Percentiles rank a stretch among this genome's conserved stretches.
Conservation (phyloP, 176 grass and related monocot genomes). For the Oryza punctata region DNA sequence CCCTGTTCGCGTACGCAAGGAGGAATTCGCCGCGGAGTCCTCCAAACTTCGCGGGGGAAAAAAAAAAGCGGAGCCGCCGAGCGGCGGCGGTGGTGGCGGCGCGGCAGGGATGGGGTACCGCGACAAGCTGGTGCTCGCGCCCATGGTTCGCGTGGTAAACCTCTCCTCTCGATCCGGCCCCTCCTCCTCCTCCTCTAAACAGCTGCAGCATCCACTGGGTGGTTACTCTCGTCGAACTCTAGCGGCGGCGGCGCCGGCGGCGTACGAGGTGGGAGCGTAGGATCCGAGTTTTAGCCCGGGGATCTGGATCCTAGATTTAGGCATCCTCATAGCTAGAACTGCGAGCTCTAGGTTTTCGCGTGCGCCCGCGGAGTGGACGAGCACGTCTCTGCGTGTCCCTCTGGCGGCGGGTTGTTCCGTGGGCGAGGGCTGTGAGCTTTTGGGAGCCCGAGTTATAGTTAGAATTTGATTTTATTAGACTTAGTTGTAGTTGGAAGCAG, state of each 20-base stretch:
- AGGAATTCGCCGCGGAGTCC: slow-evolving; percentile 8
- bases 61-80: background rate
- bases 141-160: slow-evolving; percentile 94
- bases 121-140: slow-evolving; percentile 79
- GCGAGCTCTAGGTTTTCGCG: background rate
- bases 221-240: background rate
- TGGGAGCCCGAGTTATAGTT: background rate
- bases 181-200: background rate
- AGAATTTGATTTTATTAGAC: background rate
- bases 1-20: slow-evolving; percentile 14
- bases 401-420: background rate
- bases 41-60: slow-evolving; percentile 25
- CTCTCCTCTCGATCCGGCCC: slow-evolving; percentile 3
- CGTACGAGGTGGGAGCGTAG: background rate
- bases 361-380: background rate
- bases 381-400: background rate
- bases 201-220: background rate
- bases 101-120: slow-evolving; percentile 64
- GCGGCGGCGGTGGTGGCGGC: slow-evolving; percentile 1
- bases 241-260: background rate
- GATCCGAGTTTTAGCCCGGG: slow-evolving; percentile 6
- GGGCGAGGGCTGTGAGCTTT: background rate
- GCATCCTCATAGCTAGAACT: background rate
- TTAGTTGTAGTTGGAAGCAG: background rate
- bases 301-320: slow-evolving; percentile 9